phyloP scores from a whole-genome alignment of 805 yeast species.

The Yamadazyma sp. region DNA sequence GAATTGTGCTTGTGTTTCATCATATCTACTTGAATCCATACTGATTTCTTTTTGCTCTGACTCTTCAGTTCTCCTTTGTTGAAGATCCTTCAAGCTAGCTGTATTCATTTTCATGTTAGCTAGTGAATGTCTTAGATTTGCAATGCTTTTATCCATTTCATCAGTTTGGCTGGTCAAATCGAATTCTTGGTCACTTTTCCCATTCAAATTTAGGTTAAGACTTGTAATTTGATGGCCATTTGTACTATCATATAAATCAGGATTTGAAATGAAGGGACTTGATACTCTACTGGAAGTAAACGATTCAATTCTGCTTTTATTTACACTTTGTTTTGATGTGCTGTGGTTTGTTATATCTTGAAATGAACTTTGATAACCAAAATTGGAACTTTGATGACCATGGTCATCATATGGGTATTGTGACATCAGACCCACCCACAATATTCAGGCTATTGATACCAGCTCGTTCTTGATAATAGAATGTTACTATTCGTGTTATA shows the following conservation, averaged over 20 bases:
- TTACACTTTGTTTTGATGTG: neutral
- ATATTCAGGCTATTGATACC: too few relatives aligned
- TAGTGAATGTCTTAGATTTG: slow-evolving; percentile 12
- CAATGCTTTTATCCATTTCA: slow-evolving; percentile 14
- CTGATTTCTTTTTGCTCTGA: slow-evolving; percentile 2
- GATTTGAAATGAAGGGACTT: slow-evolving; percentile 18
- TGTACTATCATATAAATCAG: too few relatives aligned
- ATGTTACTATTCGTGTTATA: too few relatives aligned
- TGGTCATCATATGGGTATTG: too few relatives aligned
- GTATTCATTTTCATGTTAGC: slow-evolving; percentile 9
- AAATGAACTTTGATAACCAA: too few relatives aligned
- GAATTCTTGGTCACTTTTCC: neutral
- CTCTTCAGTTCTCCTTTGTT: neutral
- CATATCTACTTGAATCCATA: slow-evolving; percentile 12
- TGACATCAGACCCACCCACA: too few relatives aligned
- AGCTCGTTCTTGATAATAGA: too few relatives aligned
- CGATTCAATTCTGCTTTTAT: neutral
- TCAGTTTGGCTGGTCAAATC: neutral
- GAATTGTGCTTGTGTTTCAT: slow-evolving; percentile 23
- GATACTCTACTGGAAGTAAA: slow-evolving; percentile 13
- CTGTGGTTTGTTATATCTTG: too few relatives aligned
- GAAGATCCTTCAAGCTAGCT: slow-evolving; percentile 1
- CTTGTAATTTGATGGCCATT: too few relatives aligned
- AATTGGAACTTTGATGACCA: too few relatives aligned
- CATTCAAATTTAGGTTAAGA: too few relatives aligned